Base-by-base conservation (phyloP, 352 stramenopile species). In the Globisporangium recalcitrans region DNA sequence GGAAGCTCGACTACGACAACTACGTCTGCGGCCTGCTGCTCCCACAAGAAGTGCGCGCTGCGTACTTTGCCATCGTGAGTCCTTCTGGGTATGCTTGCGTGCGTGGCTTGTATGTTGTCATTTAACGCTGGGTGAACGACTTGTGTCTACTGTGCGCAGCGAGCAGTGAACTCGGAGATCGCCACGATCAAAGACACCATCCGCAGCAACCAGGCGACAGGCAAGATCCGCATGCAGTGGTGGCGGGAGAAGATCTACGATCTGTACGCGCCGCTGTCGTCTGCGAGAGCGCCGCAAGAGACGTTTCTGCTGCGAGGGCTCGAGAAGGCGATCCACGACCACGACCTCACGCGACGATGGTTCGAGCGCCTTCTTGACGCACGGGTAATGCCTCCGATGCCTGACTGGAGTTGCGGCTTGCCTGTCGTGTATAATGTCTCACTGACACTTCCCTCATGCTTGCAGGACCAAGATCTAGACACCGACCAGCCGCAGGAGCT, bases 151-250 rank as follows among this genome's bases (percentile, higher is more conserved):
- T n/a, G n/a, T n/a, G n/a, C n/a, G 22, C n/a, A 46, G 75, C 86
- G 90, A 29, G 90, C 91, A 2, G 73, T 97, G 61, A 98, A 98
- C 60, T 85, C 91, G 11, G 91, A 98, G 71, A 77, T 96, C 56
- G 87, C 91, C 14, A 87, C 73, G 29, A 89, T 98, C 70, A 96
- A 95, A 65, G 90, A 98, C 60, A 85, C 84, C 9, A 80, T 87
- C 27, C 80, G 88, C 54, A 93, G 66, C 51, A 98, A 97, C 60
- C 73, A 85, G 11, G 74, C 77, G 55, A 87, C 89, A 11, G 91
- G 88, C 60, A 93, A 90, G 64, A 94, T 98, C 73, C 87, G 91
- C 58, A 87, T 97, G 71, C 90, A 97, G 60, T 98, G 91, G 91
- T 98, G 91, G 91, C 79, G 88, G 21, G 85, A 98, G 53, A 73